Evolutionary conservation across 805 yeast species (phyloP).

Genomic region (Cyberlindnera mississippiensis): DNA sequence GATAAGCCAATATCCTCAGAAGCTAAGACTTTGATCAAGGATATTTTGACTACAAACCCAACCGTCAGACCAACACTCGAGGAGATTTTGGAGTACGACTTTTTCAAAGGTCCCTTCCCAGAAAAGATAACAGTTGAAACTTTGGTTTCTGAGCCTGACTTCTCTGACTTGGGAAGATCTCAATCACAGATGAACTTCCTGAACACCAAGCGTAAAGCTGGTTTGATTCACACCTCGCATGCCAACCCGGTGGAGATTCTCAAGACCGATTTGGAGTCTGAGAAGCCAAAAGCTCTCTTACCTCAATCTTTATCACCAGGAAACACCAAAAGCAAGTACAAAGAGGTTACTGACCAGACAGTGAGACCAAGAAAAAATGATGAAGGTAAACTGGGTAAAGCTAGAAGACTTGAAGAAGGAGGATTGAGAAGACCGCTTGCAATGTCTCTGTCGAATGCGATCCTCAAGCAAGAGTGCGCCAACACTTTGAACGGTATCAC

Average conservation of each 20-base stretch:
- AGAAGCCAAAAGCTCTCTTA: slow-evolving; percentile 61
- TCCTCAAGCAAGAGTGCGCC: slow-evolving; percentile 42
- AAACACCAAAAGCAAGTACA: slow-evolving; percentile 82
- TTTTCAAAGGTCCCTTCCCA: slow-evolving; percentile 89
- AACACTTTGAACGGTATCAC: slow-evolving; percentile 42
- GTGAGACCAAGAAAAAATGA: slow-evolving; percentile 24
- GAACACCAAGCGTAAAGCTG: slow-evolving; percentile 59
- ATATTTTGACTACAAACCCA: slow-evolving; percentile 76
- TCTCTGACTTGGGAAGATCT: slow-evolving; percentile 48
- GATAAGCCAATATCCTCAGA: slow-evolving; percentile 61
- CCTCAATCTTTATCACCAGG: slow-evolving; percentile 93
- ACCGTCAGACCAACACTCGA: slow-evolving; percentile 73
- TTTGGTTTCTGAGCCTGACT: slow-evolving; percentile 59
- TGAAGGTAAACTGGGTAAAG: slow-evolving; percentile 33
- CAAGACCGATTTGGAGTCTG: slow-evolving; percentile 64
- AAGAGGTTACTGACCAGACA: slow-evolving; percentile 42
- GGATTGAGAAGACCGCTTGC: slow-evolving; percentile 22
- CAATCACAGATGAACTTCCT: slow-evolving; percentile 68
- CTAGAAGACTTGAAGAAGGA: slow-evolving; percentile 39
- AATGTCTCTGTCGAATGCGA: slow-evolving; percentile 27
- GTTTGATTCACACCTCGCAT: slow-evolving; percentile 44
- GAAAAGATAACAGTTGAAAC: slow-evolving; percentile 57
- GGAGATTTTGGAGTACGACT: slow-evolving; percentile 74
- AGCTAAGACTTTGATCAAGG: slow-evolving; percentile 68
- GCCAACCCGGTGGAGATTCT: slow-evolving; percentile 68